These are phyloP conservation scores for barrel medic (Medicago truncatula) DNA, from an alignment of 306 rosid species.

Conservation along the genomic window MtrunA17r5.0-ANR NC_053049.1:44329501-44330000, in stretches of 20 bases:
- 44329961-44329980: neutral
- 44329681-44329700: neutral
- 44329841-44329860: neutral
- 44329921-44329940: neutral
- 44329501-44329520: neutral
- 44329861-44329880: neutral
- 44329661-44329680: neutral
- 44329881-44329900: neutral
- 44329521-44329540: neutral
- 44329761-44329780: neutral
- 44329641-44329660: neutral
- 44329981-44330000: neutral
- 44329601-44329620: neutral
- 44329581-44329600: neutral
- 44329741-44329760: neutral
- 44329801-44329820: neutral
- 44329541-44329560: neutral
- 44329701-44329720: neutral
- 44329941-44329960: neutral
- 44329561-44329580: neutral
- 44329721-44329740: neutral
- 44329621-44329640: neutral
- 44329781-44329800: constrained; percentile 3
- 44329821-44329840: neutral
- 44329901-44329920: neutral